Evolutionary conservation across 2,329 filamentous ascomycete genomes (phyloP).

Genomic region (Fusarium devonianum): DNA sequence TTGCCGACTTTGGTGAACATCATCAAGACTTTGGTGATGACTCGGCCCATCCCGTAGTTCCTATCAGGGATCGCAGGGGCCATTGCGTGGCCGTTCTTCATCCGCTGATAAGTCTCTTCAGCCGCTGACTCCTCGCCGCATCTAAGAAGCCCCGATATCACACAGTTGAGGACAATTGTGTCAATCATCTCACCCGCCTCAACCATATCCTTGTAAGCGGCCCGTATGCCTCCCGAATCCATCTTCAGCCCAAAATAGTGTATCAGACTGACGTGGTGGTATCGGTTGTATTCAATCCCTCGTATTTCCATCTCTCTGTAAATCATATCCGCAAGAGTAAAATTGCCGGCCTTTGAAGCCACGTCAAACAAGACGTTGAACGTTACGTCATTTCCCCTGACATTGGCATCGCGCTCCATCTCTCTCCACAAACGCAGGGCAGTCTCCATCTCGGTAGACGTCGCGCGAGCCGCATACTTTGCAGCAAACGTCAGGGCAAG

Average conservation of each 20-base stretch:
- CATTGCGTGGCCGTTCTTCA: constrained; percentile 70
- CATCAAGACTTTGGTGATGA: constrained; percentile 63
- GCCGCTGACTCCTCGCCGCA: constrained; percentile 80
- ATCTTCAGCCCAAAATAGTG: constrained; percentile 80
- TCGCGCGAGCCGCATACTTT: constrained; percentile 68
- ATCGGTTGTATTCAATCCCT: constrained; percentile 74
- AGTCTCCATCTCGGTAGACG: constrained; percentile 64
- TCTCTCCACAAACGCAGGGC: constrained; percentile 83
- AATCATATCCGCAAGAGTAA: constrained; percentile 82
- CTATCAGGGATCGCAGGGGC: constrained; percentile 51
- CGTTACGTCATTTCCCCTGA: constrained; percentile 76
- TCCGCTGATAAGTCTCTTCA: constrained; percentile 80
- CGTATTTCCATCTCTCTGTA: constrained; percentile 80
- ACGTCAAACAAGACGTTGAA: constrained; percentile 94
- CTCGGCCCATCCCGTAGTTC: constrained; percentile 56
- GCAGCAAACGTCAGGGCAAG: constrained; percentile 81
- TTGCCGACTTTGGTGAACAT: constrained; percentile 64
- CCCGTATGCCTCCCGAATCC: constrained; percentile 76
- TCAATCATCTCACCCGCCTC: constrained; percentile 86
- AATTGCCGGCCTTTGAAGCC: constrained; percentile 86
- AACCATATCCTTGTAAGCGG: constrained; percentile 84
- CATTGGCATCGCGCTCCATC: constrained; percentile 78
- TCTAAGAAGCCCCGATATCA: constrained; percentile 79
- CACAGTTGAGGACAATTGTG: constrained; percentile 83
- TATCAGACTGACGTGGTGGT: constrained; percentile 82